Percentiles rank a stretch among this genome's conserved stretches.
These are phyloP conservation scores for Syzygium jambos DNA, from an alignment of 345 rosid genomes.

Conservation along the genomic window DNA sequence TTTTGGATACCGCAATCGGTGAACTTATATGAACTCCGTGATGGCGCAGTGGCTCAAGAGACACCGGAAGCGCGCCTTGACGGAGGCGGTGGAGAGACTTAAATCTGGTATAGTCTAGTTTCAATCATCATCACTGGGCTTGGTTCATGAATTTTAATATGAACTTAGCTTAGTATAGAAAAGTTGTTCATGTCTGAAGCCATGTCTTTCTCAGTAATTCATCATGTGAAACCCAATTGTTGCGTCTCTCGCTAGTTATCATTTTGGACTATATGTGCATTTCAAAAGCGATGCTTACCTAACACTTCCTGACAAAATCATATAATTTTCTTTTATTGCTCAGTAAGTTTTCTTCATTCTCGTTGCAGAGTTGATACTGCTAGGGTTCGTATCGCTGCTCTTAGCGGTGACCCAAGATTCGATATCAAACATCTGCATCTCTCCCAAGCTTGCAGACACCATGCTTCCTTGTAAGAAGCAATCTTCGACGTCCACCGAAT, in stretches of 20 bases:
- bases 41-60: slow-evolving; percentile 51
- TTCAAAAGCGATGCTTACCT: neutral
- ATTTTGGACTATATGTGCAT: neutral
- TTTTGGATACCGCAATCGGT: neutral
- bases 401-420: slow-evolving; percentile 32
- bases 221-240: neutral
- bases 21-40: neutral
- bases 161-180: neutral
- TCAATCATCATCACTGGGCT: neutral
- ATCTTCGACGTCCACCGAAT: neutral
- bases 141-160: neutral
- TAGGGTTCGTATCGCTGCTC: slow-evolving; percentile 67
- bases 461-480: slow-evolving; percentile 53
- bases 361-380: slow-evolving; percentile 43
- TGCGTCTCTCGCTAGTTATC: neutral
- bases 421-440: slow-evolving; percentile 52
- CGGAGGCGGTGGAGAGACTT: slow-evolving; percentile 59
- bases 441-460: slow-evolving; percentile 24
- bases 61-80: slow-evolving; percentile 35
- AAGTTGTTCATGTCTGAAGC: neutral
- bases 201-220: neutral
- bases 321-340: neutral
- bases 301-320: neutral
- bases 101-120: slow-evolving; percentile 29
- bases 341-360: neutral